A percentile compares a stretch with the other conserved stretches of the same genome.
phyloP scores from a whole-genome alignment of 2,329 filamentous ascomycete genomes.

The Paradendryphiella salina region DNA sequence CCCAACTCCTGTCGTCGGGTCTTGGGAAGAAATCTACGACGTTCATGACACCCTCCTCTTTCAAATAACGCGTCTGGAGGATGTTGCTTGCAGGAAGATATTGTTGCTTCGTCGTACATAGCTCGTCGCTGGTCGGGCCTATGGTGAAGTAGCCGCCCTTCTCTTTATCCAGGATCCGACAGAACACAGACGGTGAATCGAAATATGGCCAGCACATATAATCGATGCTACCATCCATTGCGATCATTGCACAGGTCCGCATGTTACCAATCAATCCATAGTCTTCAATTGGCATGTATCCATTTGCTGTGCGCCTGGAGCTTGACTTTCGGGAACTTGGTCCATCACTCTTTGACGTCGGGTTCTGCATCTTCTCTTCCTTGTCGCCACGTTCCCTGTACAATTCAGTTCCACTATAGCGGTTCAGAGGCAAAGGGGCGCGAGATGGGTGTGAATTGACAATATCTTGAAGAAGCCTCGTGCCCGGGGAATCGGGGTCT shows the following conservation, averaged over 20 bases:
- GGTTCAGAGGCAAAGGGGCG: conserved; percentile 8
- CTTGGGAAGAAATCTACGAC: conserved; percentile 76
- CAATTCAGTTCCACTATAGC: conserved; percentile 15
- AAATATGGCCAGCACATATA: conserved; percentile 64
- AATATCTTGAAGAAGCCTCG: conserved; percentile 16
- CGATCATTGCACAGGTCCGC: conserved; percentile 62
- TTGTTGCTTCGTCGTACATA: conserved; percentile 73
- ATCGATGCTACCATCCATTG: conserved; percentile 56
- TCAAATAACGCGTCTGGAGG: conserved; percentile 75
- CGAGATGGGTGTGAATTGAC: conserved; percentile 13
- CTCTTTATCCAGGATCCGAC: conserved; percentile 71
- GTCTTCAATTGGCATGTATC: conserved; percentile 58
- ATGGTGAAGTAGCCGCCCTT: conserved; percentile 76
- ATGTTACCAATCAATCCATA: conserved; percentile 82
- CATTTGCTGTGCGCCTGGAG: conserved; percentile 29
- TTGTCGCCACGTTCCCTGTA: conserved; percentile 13
- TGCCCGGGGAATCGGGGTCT: conserved; percentile 7
- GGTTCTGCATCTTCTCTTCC: conserved; percentile 19
- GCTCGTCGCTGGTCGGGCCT: conserved; percentile 51
- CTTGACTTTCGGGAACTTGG: conserved; percentile 15
- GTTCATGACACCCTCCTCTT: conserved; percentile 74
- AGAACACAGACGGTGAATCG: conserved; percentile 76
- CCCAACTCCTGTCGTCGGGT: conserved; percentile 60
- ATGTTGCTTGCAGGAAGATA: conserved; percentile 77
- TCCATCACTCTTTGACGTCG: conserved; percentile 14